Evolutionary conservation across 805 yeast genomes (phyloP), one percentile per base, ranked within the genome.

Genomic region (Candida sakaeoensis): DNA sequence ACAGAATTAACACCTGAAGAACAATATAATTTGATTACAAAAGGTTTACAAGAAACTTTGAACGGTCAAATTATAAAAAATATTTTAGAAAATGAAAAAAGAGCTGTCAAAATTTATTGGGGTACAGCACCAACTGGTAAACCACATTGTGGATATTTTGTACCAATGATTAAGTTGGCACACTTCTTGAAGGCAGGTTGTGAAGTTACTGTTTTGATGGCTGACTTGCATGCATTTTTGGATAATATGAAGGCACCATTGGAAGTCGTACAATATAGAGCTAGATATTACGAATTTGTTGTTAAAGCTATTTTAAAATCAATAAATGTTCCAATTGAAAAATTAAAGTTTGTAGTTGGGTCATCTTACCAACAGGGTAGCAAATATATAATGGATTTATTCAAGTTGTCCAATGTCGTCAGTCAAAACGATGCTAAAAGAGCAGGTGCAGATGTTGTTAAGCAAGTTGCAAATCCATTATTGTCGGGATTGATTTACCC

Each of bases 91-190:
- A 82, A 76, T 40, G 84, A 87, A 55, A 79, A 87, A 53, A 80
- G 95, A 53, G 86, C 93, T 10, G 64, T 95, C 50, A 85, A 80
- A 55, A 67, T 93, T 56, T 93, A 93, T 79, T 93, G 97, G 98
- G 99, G 99, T 51, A 90, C 98, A 15, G 99, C 99, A 6, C 98
- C 99, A 45, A 93, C 99, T 4, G 99, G 99, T 39, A 86, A 79
- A 65, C 96, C 98, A 33, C 99, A 93, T 68, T 90, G 97, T 70
- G 99, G 98, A 38, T 93, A 93, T 75, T 88, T 93, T 58, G 99
- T 93, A 27, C 93, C 98, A 39, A 91, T 93, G 98, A 84, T 95
- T 46, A 91, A 93, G 63, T 67, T 93, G 52, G 98, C 98, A 2
- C 90, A 93, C 61, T 88, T 91, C 61, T 75, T 93, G 62, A 83